A percentile compares a stretch with the other conserved stretches of the same genome.
These are phyloP conservation scores for Solanum chacoense DNA, from an alignment of 305 asterid species.

Conservation along the genomic window DNA sequence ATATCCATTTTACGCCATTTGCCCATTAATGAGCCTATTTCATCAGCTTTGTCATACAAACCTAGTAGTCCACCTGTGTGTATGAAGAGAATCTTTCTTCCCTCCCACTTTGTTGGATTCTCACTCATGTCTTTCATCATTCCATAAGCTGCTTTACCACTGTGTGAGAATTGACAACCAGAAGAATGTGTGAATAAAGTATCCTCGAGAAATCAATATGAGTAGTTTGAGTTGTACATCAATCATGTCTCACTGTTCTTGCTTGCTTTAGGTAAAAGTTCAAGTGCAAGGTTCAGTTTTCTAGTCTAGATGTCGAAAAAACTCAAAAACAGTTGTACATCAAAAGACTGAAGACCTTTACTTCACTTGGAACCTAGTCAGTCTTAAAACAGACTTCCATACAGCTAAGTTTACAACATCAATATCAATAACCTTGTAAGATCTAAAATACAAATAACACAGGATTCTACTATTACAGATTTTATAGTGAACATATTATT, in stretches of 20 bases:
- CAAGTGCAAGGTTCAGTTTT: neutral
- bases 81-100: constrained; percentile 68
- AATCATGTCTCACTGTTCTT: neutral
- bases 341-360: neutral
- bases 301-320: neutral
- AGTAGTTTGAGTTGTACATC: neutral
- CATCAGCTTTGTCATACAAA: constrained; percentile 64
- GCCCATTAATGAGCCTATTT: constrained; percentile 46
- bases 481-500: neutral
- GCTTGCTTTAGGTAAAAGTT: neutral
- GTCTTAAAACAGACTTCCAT: neutral
- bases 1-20: constrained; percentile 76
- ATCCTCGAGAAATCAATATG: neutral
- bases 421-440: neutral
- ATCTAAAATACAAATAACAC: neutral
- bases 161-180: neutral
- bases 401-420: neutral
- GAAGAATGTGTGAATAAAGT: neutral
- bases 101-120: constrained; percentile 76
- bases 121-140: constrained; percentile 73
- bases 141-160: constrained; percentile 26
- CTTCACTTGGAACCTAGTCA: neutral
- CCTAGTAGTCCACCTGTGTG: constrained; percentile 91
- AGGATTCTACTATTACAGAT: neutral
- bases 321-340: neutral